Conservation (phyloP, 2,329 filamentous ascomycete genomes). For the Beauveria pseudobassiana region DNA sequence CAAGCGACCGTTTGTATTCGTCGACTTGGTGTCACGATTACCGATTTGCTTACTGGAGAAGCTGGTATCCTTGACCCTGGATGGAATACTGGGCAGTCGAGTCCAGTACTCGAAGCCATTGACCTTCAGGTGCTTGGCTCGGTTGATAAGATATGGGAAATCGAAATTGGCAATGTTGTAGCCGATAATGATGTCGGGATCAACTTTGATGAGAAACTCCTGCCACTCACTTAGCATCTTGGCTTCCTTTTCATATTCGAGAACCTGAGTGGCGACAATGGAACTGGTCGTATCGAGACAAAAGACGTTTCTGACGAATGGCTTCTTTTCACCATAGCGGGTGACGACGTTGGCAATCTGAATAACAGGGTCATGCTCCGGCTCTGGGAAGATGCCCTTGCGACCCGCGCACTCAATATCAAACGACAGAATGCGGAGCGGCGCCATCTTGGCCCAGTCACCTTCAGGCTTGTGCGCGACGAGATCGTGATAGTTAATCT, state of each 20-base stretch:
- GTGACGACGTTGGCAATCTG: slow-evolving; percentile 97
- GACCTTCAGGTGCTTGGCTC: slow-evolving; percentile 78
- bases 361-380: slow-evolving; percentile 86
- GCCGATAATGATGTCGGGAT: slow-evolving; percentile 95
- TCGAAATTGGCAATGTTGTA: slow-evolving; percentile 99
- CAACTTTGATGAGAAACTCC: slow-evolving; percentile 79
- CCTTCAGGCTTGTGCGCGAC: slow-evolving; percentile 83
- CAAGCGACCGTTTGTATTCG: slow-evolving; percentile 88
- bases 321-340: slow-evolving; percentile 87
- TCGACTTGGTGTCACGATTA: slow-evolving; percentile 86
- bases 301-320: slow-evolving; percentile 94
- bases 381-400: slow-evolving; percentile 94
- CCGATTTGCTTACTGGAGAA: slow-evolving; percentile 99
- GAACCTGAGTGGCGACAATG: slow-evolving; percentile 90
- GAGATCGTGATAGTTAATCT: slow-evolving; percentile 72
- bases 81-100: slow-evolving; percentile 63
- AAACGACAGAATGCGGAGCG: slow-evolving; percentile 85
- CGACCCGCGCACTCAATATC: slow-evolving; percentile 98
- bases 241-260: slow-evolving; percentile 73
- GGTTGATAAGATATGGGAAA: slow-evolving; percentile 88
- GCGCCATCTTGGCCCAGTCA: slow-evolving; percentile 97
- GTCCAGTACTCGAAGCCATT: slow-evolving; percentile 80
- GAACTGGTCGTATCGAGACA: slow-evolving; percentile 85
- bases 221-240: slow-evolving; percentile 92
- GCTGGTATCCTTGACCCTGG: slow-evolving; percentile 68